Conservation (phyloP, 805 yeast species). For the Candida caryicola region DNA sequence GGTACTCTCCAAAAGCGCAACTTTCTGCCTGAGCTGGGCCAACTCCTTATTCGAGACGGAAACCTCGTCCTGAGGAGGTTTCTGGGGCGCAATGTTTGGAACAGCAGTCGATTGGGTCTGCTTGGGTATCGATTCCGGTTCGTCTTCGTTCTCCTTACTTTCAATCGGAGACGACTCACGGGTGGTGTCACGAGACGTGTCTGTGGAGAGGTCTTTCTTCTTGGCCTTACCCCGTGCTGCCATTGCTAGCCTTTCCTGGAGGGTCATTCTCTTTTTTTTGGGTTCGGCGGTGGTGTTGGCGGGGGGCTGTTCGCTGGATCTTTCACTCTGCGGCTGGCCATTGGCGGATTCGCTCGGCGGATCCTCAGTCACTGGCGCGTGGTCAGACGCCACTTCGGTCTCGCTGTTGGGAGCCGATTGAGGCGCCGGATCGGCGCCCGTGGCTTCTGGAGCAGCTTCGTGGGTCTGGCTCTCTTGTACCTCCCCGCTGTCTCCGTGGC, state of each 20-base stretch:
- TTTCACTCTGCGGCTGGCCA: too few species aligned
- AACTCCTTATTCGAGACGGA: not conserved
- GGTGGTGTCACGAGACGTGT: not conserved
- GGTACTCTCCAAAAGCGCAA: not conserved
- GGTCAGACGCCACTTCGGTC: not conserved
- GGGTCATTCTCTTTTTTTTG: constrained; percentile 58
- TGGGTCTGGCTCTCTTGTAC: too few species aligned
- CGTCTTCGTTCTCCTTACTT: not conserved
- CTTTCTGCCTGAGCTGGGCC: not conserved
- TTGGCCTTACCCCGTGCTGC: constrained; percentile 59
- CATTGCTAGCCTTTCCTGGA: constrained; percentile 80
- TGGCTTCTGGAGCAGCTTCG: too few species aligned
- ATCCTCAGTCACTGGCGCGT: too few species aligned
- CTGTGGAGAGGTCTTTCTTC: constrained; percentile 13
- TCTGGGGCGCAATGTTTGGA: too few species aligned
- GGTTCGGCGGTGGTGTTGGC: constrained; percentile 5
- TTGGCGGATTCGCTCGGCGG: too few species aligned
- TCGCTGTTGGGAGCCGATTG: not conserved
- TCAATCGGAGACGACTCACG: not conserved
- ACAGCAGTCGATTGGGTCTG: too few species aligned
- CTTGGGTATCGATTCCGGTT: not conserved
- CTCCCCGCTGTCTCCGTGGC: too few species aligned
- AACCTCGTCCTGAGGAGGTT: not conserved
- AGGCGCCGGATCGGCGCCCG: too few species aligned
- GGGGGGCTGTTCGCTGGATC: not conserved